Base-by-base conservation (phyloP, 2,329 filamentous ascomycete genomes). In the Aureobasidium subglaciale region DNA sequence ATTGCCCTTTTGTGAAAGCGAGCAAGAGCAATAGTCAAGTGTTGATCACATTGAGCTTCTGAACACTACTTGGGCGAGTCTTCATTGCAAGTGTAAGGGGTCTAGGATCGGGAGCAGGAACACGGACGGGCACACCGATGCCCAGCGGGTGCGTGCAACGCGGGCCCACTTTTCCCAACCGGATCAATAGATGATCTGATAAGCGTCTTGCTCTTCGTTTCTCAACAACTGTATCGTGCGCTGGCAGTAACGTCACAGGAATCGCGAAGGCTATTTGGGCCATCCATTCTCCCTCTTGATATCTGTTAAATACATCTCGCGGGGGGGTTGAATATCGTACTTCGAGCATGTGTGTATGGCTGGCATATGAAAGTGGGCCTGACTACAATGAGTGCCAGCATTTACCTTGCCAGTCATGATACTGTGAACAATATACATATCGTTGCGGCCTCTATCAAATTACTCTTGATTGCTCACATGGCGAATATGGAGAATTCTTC, bases 101-200 rank as follows among this genome's bases (percentile, higher is more conserved):
- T n/a, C n/a, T n/a, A n/a, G n/a, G n/a, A n/a, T 41, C 38, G 4
- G 6, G 22, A 22, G 11, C 22, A 25, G 25, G 22, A 25, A 22
- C 18, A 25, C 30, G 30, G 45, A 22, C 45, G 45, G 45, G 7
- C 5, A 24, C 20, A 13, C 45, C 45, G 45, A 43, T 11, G 38
- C 38, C 38, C 24, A 41, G 38, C 10, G 10, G 3, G n/a, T 15
- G 4, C 20, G 30, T 29, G 7, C 13, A 2, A 25, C 20, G 4
- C 20, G 30, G 45, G 7, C 13, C 45, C 45, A n/a, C 45, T 30
- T 35, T 48, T 30, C 45, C 42, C 27, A n/a, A 34, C 29, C 42
- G 42, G 25, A 46, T 46, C 42, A 46, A 5, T 35, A 48, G 45
- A 48, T 48, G 30, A 48, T 48, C 45, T 25, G 45, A 48, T 48